Evolutionary conservation across 495 filamentous ascomycete species (phyloP), one percentile per base, ranked within the genome.

Genomic region (Penicillium desertorum): DNA sequence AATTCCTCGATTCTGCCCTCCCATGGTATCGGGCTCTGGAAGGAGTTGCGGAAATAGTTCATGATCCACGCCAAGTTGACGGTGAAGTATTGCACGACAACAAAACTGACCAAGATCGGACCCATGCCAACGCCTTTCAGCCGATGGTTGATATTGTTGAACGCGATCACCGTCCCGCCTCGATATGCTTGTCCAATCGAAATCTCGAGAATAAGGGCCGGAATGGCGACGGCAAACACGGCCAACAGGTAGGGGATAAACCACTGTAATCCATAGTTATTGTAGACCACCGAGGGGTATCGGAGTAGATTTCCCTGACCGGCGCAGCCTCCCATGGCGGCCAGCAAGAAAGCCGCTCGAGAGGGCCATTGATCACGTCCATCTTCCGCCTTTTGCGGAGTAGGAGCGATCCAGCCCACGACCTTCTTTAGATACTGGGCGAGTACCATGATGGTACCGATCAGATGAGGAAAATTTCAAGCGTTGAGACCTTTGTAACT

Each of bases 141-240:
- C 3, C 71, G 66, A 29, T 56, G 49, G 45, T 72, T 69, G 44
- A 76, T 59, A 32, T 71, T 74, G 60, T 76, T 71, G 63, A 66
- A 76, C 8, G 74, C 68, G 30, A 74, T 70, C 48, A 72, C 66
- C 3, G 63, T 63, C 17, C 72, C 74, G 19, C 73, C 73, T 12
- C 73, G 71, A 55, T 76, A 76, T 1, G 72, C 74, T 51, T 74
- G 68, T 10, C 74, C 74, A 55, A 75, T 71, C 4, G 70, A 51
- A 43, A 76, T 69, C 45, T 76, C 73, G 56, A 70, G 76, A 50
- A 79, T 69, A 37, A 81, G 69, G 37, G 75, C 76, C 10, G 75
- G 74, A 39, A 80, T 71, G 27, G 77, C 78, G 56, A 78, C 69
- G 37, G 70, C 50, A 49, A 81, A 72, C 8, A 71, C 49, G 2